phyloP scores from a whole-genome alignment of 2,329 filamentous ascomycete genomes.

The Penicillium sp. region DNA sequence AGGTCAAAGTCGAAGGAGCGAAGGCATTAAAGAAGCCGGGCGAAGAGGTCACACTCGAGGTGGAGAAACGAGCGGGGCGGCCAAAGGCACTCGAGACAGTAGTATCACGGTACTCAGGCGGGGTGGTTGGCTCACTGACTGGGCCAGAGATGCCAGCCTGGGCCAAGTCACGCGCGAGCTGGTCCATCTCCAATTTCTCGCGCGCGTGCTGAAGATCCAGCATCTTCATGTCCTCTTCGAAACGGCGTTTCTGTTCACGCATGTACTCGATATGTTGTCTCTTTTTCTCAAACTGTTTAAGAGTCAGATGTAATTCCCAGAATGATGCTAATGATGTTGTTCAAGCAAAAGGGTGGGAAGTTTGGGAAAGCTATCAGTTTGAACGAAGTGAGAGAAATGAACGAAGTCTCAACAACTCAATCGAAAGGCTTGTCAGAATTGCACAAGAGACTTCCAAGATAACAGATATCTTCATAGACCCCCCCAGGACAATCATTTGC shows the following conservation, averaged over 20 bases:
- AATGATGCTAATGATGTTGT: not conserved
- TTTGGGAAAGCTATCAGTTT: not conserved
- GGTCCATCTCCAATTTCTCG: conserved; percentile 78
- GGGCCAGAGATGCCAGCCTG: conserved; percentile 62
- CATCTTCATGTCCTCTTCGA: conserved; percentile 88
- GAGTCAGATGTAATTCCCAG: conserved; percentile 7
- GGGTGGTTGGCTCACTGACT: conserved; percentile 92
- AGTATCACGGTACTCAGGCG: conserved; percentile 83
- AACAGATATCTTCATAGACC: not conserved
- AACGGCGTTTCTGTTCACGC: conserved; percentile 80
- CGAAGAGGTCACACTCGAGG: conserved; percentile 79
- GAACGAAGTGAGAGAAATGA: not conserved
- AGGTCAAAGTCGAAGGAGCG: conserved; percentile 73
- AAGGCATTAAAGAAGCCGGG: conserved; percentile 71
- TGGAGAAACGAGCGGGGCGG: conserved; percentile 82
- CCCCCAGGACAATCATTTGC: not conserved
- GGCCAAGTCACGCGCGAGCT: conserved; percentile 76
- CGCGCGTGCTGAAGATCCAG: conserved; percentile 80
- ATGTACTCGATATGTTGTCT: conserved; percentile 88
- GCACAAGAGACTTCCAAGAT: not conserved
- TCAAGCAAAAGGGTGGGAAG: not conserved
- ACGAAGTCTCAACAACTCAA: not conserved
- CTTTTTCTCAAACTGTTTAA: conserved; percentile 84
- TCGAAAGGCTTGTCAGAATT: not conserved
- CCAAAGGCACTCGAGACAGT: conserved; percentile 78